Evolutionary conservation across 148 eudicot genomes (phyloP).

Genomic region (Amaranthus palmeri): DNA sequence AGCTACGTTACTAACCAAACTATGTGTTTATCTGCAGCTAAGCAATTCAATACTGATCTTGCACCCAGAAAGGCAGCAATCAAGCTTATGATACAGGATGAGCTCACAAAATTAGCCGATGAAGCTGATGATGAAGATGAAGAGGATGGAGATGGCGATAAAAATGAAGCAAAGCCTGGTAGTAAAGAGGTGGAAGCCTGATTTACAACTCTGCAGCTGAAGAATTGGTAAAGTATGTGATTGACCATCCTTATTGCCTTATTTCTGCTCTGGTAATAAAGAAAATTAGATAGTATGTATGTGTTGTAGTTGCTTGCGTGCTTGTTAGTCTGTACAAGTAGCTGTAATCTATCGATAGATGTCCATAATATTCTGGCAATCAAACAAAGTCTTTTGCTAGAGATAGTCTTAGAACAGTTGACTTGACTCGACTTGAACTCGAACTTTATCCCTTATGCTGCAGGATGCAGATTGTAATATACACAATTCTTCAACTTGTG

Average conservation of each 20-base stretch:
- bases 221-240: conserved; percentile 14
- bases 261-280: neutral
- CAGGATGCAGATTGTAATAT: conserved; percentile 22
- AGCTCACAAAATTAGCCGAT: too few species aligned
- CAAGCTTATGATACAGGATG: too few species aligned
- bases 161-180: too few species aligned
- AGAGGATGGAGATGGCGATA: too few species aligned
- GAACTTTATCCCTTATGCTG: conserved; percentile 2
- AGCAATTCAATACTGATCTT: too few species aligned
- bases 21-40: too few species aligned
- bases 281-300: conserved; percentile 19
- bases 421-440: neutral
- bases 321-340: conserved; percentile 24
- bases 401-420: conserved; percentile 14
- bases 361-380: conserved; percentile 19
- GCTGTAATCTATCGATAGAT: conserved; percentile 31
- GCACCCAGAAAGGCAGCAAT: too few species aligned
- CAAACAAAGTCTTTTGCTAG: conserved; percentile 18
- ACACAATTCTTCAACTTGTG: conserved; percentile 23
- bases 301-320: conserved; percentile 6
- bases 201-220: too few species aligned
- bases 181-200: too few species aligned
- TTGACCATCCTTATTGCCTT: conserved; percentile 1
- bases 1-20: too few species aligned
- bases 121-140: too few species aligned